Evolutionary conservation across 305 asterid genomes (phyloP), one percentile per base, ranked within the genome.

Genomic region (Nicotiana rustica): DNA sequence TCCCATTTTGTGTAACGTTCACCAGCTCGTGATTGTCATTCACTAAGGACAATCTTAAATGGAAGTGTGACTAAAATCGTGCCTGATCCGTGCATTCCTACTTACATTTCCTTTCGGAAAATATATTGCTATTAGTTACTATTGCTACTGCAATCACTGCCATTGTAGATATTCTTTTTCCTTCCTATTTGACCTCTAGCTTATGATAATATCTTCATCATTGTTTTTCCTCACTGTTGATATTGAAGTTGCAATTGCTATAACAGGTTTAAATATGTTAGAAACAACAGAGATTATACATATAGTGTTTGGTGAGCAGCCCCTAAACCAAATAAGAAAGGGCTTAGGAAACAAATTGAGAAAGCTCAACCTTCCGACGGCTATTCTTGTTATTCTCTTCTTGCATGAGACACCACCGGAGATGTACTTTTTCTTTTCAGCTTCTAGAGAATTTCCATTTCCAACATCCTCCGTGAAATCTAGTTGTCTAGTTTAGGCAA

Each of bases 141-240:
- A 21, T 52, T 75, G 29, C 80, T 75, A 49, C 80, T 75, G 65
- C 25, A 52, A 52, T 52, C 52, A 29, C 65, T 52, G 65, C 17
- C 41, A 1, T 6, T 56, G 10, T 52, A 29, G 80, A 75, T 52
- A 49, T 52, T 75, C 21, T 52, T 49, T 75, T 75, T 75, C 64
- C 65, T 49, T 73, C 49, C 80, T 52, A 56, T 52, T 52, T 29
- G 13, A 19, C 61, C 61, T 47, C 78, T 47, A 47, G 38, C 61
- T 71, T 71, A 12, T 71, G 61, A 71, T 12, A 13, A 47, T 71
- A 47, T 47, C 14, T 19, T 71, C 61, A 47, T 71, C 61, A 47
- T 13, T 70, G 36, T 71, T 71, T 71, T 47, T 21, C 8, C 57
- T 38, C n/a, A 69, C 9, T 6, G 33, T 69, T 10, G 77, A 38